Evolutionary conservation across 2,329 filamentous ascomycete species (phyloP).

Genomic region (Trichocomaceae sp.): DNA sequence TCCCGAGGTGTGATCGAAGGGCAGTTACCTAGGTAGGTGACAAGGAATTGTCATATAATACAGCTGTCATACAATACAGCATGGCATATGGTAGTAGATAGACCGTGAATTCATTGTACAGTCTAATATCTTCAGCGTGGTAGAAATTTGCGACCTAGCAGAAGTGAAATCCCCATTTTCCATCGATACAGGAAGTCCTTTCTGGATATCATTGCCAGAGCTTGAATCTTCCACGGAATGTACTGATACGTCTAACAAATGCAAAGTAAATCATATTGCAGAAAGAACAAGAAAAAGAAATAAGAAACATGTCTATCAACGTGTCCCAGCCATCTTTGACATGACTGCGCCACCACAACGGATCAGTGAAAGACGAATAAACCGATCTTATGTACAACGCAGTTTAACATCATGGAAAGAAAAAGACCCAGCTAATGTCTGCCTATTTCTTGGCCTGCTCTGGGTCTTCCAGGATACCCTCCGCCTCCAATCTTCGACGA

Average conservation of each 20-base stretch:
- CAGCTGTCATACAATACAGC: too few species aligned
- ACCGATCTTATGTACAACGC: constrained; percentile 38
- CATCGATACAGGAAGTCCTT: background rate
- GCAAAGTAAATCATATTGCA: constrained; percentile 5
- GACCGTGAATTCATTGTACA: background rate
- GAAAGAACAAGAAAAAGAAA: constrained; percentile 25
- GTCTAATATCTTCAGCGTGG: background rate
- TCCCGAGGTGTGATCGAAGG: constrained; percentile 34
- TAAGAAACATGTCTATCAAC: constrained; percentile 30
- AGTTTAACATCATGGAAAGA: constrained; percentile 24
- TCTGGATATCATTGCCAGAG: background rate
- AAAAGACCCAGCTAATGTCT: constrained; percentile 9
- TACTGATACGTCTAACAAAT: background rate
- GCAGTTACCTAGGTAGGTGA: background rate
- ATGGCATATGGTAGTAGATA: background rate
- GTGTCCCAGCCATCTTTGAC: constrained; percentile 20
- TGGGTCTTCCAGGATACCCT: constrained; percentile 85
- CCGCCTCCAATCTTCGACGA: constrained; percentile 84
- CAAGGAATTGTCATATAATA: background rate
- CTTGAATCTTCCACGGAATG: background rate
- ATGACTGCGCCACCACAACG: constrained; percentile 23
- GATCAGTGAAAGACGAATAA: constrained; percentile 23
- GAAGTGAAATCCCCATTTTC: too few species aligned
- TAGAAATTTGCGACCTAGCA: background rate
- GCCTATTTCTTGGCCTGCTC: constrained; percentile 51